Conservation (phyloP, 257 asterid genomes). For the Nicotiana obtusifolia region DNA sequence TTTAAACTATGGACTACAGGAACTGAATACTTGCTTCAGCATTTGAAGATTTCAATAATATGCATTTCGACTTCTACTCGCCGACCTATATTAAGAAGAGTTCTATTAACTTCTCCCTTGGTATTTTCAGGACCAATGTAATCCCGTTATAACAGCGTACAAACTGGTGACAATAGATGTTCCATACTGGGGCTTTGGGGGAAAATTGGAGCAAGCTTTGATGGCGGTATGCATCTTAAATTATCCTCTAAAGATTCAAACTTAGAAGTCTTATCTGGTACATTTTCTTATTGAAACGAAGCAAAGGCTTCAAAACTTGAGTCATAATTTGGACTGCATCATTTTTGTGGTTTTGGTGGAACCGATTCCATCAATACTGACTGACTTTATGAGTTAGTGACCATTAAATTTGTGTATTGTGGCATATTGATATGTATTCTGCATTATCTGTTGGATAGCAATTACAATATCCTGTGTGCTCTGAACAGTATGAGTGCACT, state of each 20-base stretch:
- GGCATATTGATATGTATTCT: background rate
- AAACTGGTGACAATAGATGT: constrained; percentile 77
- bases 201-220: constrained; percentile 67
- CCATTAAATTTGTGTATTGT: background rate
- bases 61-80: background rate
- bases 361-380: background rate
- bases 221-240: constrained; percentile 45
- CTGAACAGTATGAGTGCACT: background rate
- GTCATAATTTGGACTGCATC: background rate
- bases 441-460: background rate
- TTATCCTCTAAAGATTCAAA: constrained; percentile 1
- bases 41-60: background rate
- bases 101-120: background rate
- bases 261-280: background rate
- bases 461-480: background rate
- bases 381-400: background rate
- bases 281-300: background rate
- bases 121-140: constrained; percentile 48
- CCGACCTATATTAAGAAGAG: background rate
- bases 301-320: background rate
- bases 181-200: constrained; percentile 90
- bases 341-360: background rate
- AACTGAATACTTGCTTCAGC: background rate
- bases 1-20: background rate
- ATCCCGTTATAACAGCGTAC: constrained; percentile 87